A percentile compares a stretch with the other conserved stretches of the same genome.
phyloP scores from a whole-genome alignment of 1,284 basidiomycete genomes.

The Bjerkandera adusta region DNA sequence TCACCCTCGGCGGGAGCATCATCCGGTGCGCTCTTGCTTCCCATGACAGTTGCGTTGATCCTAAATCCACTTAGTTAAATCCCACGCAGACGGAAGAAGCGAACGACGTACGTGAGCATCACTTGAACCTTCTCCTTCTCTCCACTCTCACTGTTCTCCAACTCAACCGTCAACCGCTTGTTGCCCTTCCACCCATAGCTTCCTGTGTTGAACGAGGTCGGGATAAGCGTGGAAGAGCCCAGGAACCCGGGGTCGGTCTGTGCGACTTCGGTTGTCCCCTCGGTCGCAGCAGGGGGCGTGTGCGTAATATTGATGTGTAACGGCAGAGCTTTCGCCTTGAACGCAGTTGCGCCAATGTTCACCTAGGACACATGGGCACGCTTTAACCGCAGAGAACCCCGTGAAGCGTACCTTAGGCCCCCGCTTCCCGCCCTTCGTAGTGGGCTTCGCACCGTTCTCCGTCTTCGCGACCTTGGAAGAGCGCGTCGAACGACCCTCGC shows the following conservation, averaged over 20 bases:
- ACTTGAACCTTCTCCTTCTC: constrained; percentile 70
- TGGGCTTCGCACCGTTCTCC: constrained; percentile 11
- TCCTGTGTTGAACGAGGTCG: constrained; percentile 64
- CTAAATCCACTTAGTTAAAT: background rate
- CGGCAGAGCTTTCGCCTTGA: constrained; percentile 64
- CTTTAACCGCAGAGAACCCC: background rate
- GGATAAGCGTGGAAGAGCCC: constrained; percentile 52
- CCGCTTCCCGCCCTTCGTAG: constrained; percentile 32
- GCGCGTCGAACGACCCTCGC: constrained; percentile 37
- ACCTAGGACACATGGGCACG: constrained; percentile 31
- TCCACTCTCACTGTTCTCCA: constrained; percentile 47
- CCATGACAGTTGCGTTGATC: constrained; percentile 25
- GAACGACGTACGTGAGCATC: constrained; percentile 61
- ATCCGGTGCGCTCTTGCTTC: constrained; percentile 61
- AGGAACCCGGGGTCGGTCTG: constrained; percentile 59
- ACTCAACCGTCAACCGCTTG: constrained; percentile 63
- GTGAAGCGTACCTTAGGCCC: constrained; percentile 37
- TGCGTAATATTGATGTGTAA: constrained; percentile 68
- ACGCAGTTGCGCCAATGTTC: constrained; percentile 47
- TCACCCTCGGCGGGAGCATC: constrained; percentile 33
- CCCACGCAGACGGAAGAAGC: background rate
- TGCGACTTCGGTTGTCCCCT: constrained; percentile 33
- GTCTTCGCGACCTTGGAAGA: constrained; percentile 50
- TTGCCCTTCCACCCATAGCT: constrained; percentile 82
- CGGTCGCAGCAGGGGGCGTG: constrained; percentile 51